These are phyloP conservation scores for Ambrosiella xylebori DNA, from an alignment of 2,329 filamentous ascomycete genomes.

Conservation along the genomic window DNA sequence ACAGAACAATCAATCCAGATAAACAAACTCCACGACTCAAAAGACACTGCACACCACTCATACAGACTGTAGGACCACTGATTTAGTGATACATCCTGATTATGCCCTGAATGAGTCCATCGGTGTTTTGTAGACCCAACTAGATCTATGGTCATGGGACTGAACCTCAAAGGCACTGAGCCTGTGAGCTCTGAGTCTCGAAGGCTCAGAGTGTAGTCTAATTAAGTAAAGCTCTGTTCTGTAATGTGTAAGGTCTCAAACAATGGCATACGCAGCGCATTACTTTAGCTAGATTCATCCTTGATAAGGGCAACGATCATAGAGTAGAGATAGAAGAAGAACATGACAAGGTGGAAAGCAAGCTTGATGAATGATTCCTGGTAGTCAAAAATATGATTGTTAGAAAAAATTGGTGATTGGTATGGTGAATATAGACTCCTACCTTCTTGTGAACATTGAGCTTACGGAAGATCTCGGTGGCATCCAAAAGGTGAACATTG, in stretches of 20 bases:
- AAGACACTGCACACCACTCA: no score
- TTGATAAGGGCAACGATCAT: conserved; percentile 95
- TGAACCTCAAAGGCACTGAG: no score
- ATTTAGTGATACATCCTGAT: no score
- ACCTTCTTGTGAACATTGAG: conserved; percentile 99
- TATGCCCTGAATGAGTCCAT: no score
- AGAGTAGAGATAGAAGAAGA: conserved; percentile 99
- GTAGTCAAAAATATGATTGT: background rate
- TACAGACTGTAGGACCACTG: no score
- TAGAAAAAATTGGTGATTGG: background rate
- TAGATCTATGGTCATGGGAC: no score
- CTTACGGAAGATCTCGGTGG: conserved; percentile 98
- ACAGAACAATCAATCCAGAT: background rate
- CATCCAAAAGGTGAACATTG: conserved; percentile 91
- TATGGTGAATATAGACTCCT: conserved; percentile 12
- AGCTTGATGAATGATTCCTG: conserved; percentile 99
- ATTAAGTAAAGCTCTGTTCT: no score
- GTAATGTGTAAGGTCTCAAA: background rate
- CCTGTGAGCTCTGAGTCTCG: no score
- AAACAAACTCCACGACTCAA: background rate
- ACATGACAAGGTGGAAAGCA: conserved; percentile 96
- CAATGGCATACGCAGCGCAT: no score
- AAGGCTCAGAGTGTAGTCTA: no score
- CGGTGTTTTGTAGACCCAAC: no score
- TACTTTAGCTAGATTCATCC: conserved; percentile 67